A percentile compares a stretch with the other conserved stretches of the same genome.
Conservation (phyloP, 129 eudicot genomes). For the Saposhnikovia divaricata region DNA sequence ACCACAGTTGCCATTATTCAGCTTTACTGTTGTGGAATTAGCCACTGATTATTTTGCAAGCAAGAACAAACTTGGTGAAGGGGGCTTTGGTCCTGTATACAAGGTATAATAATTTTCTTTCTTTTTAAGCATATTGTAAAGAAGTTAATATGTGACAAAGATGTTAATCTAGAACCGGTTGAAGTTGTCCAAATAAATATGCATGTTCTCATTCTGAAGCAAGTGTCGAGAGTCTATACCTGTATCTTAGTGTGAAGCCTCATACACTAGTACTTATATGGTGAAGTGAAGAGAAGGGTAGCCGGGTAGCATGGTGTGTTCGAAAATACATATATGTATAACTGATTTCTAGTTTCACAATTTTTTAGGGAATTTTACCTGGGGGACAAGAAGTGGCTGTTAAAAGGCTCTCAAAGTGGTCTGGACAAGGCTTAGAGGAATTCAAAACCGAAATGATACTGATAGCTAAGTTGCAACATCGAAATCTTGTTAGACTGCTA, state of each 20-base stretch:
- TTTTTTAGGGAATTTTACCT: constrained; percentile 51
- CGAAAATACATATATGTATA: not conserved
- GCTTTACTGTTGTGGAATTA: constrained; percentile 26
- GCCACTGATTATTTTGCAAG: constrained; percentile 54
- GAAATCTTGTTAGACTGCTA: constrained; percentile 61
- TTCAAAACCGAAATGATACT: constrained; percentile 62
- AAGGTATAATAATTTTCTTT: constrained; percentile 32
- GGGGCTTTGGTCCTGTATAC: constrained; percentile 87
- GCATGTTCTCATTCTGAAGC: not conserved
- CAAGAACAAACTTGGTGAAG: constrained; percentile 78
- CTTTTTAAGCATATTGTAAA: not conserved
- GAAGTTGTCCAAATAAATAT: not conserved
- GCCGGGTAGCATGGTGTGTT: not conserved
- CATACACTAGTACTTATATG: not conserved
- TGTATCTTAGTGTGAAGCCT: not conserved
- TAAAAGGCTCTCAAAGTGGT: constrained; percentile 62
- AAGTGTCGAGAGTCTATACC: not conserved
- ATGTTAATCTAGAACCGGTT: not conserved
- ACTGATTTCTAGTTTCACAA: not conserved
- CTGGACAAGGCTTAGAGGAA: constrained; percentile 69
- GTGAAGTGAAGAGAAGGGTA: not conserved
- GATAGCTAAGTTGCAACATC: constrained; percentile 70
- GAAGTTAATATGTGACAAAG: not conserved
- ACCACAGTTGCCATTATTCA: constrained; percentile 40
- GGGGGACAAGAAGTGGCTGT: constrained; percentile 66